Evolutionary conservation across 129 eudicot species (phyloP).

Genomic region (Sambucus nigra): DNA sequence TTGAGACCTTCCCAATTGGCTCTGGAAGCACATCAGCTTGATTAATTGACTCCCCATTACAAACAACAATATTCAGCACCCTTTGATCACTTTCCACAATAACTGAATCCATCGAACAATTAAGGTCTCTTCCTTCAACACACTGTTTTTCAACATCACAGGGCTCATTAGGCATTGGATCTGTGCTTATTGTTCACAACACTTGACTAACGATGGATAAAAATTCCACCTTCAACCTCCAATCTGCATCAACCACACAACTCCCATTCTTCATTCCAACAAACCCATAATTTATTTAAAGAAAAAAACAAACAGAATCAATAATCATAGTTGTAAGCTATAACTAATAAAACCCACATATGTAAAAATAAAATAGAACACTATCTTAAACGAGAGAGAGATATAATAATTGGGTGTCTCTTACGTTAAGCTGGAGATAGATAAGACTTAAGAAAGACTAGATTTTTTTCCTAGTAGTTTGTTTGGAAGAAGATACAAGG

Average conservation of each 20-base stretch:
- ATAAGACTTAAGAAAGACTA: no score
- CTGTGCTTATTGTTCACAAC: not conserved
- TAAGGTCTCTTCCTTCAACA: not conserved
- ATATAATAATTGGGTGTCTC: no score
- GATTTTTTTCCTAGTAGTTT: no score
- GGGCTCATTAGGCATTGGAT: not conserved
- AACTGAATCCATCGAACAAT: not conserved
- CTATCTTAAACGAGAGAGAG: no score
- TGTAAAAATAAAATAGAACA: no score
- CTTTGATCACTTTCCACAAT: not conserved
- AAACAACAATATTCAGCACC: slow-evolving; percentile 5
- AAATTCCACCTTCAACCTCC: not conserved
- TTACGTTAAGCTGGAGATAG: no score
- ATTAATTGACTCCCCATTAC: not conserved
- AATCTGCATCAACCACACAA: not conserved
- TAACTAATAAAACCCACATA: not conserved
- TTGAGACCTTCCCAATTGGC: not conserved
- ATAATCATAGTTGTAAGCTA: not conserved
- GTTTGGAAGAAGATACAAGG: no score
- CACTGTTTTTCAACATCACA: not conserved
- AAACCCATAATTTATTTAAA: not conserved
- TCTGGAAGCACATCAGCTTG: not conserved
- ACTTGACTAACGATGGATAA: not conserved
- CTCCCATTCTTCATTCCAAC: not conserved
- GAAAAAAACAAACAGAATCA: not conserved